Conservation (phyloP, 2,329 filamentous ascomycete species). For the Fusarium annulatum region DNA sequence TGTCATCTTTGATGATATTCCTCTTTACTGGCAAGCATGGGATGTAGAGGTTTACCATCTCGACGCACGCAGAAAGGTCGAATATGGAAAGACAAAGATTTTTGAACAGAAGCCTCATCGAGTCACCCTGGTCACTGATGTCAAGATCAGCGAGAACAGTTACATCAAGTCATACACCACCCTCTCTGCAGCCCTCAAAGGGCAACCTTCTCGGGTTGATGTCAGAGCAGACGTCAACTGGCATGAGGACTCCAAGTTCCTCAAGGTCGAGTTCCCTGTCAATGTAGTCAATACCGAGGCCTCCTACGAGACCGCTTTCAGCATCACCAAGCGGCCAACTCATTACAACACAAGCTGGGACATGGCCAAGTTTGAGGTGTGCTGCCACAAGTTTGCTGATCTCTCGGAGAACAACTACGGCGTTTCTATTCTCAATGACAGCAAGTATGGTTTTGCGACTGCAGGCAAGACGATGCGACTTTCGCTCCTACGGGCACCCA, state of each 20-base stretch:
- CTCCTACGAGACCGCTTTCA: conserved; percentile 94
- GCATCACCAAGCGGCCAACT: conserved; percentile 87
- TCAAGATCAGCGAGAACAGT: conserved; percentile 87
- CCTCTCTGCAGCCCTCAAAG: conserved; percentile 74
- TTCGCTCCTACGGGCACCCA: conserved; percentile 85
- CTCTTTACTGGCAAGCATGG: conserved; percentile 97
- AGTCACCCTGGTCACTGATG: conserved; percentile 85
- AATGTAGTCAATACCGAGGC: conserved; percentile 91
- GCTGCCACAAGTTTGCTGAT: conserved; percentile 94
- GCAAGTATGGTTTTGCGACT: conserved; percentile 95
- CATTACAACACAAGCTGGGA: conserved; percentile 99
- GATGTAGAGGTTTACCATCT: conserved; percentile 98
- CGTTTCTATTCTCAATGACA: conserved; percentile 93
- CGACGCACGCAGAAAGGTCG: conserved; percentile 82
- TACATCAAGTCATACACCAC: conserved; percentile 89
- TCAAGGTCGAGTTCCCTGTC: conserved; percentile 98
- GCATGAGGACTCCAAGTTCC: conserved; percentile 96
- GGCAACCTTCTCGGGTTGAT: conserved; percentile 73
- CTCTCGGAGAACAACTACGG: conserved; percentile 89
- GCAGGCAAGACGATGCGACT: conserved; percentile 90
- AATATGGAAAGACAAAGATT: conserved; percentile 75
- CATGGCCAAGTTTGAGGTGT: conserved; percentile 98
- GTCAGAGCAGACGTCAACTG: conserved; percentile 91
- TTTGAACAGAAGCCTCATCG: conserved; percentile 77
- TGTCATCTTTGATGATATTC: conserved; percentile 97